These are phyloP conservation scores for Harrya chromipes DNA, from an alignment of 768 basidiomycete species.

Conservation along the genomic window DNA sequence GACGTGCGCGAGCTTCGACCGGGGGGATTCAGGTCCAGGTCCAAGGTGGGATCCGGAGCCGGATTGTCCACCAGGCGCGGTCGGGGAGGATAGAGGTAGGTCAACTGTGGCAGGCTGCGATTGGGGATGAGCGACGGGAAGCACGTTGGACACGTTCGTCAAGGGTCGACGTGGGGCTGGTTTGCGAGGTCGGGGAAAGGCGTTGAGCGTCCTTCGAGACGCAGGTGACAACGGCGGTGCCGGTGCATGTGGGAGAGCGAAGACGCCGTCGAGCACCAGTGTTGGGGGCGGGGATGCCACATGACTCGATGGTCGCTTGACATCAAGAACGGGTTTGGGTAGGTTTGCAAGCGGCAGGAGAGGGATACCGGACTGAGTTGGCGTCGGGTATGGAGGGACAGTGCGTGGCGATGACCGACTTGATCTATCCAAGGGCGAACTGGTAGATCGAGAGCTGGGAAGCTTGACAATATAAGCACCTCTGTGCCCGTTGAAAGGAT, in stretches of 20 bases:
- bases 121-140: no score
- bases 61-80: not conserved
- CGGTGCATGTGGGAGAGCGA: conserved; percentile 9
- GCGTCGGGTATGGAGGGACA: not conserved
- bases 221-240: not conserved
- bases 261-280: conserved; percentile 20
- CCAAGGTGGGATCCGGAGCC: not conserved
- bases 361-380: not conserved
- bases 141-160: not conserved
- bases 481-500: conserved; percentile 1
- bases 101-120: not conserved
- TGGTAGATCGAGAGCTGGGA: not conserved
- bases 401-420: not conserved
- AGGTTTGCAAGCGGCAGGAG: not conserved
- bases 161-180: not conserved
- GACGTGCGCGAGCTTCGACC: conserved; percentile 22
- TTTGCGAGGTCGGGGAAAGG: conserved; percentile 5
- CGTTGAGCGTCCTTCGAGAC: not conserved
- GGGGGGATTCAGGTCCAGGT: conserved; percentile 11
- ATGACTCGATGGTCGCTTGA: not conserved
- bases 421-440: not conserved
- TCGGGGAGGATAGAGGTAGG: not conserved
- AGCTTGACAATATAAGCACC: conserved; percentile 16
- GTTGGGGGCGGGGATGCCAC: conserved; percentile 13
- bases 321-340: not conserved